Conservation (phyloP, 768 basidiomycete genomes). For the Tulasnella sp. region DNA sequence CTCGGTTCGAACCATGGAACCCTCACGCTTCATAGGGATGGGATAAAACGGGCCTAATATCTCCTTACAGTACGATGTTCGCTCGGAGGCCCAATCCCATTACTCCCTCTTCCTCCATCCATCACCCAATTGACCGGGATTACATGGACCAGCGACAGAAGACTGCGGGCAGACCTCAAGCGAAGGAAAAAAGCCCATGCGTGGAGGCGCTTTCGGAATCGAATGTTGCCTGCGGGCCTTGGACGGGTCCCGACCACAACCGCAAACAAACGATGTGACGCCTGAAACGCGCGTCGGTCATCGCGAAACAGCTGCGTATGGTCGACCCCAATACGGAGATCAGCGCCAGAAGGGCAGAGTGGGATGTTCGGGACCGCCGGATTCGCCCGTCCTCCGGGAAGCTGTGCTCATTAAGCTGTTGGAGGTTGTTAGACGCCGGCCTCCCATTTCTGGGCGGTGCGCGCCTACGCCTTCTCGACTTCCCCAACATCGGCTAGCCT, state of each 20-base stretch:
- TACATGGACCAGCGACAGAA: neutral
- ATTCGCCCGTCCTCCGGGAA: neutral
- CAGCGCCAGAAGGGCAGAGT: neutral
- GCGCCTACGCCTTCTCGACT: too few relatives aligned
- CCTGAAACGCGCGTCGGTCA: neutral
- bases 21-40: neutral
- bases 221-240: neutral
- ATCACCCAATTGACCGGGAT: neutral
- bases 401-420: neutral
- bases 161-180: constrained; percentile 8
- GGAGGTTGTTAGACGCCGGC: too few relatives aligned
- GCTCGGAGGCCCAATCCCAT: neutral
- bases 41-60: constrained; percentile 6
- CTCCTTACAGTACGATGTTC: neutral
- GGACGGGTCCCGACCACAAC: neutral
- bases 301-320: neutral
- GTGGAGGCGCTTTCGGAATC: neutral
- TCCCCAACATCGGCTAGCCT: too few relatives aligned
- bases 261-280: neutral
- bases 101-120: neutral
- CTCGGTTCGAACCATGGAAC: neutral
- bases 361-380: neutral
- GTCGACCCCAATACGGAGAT: neutral
- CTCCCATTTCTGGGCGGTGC: too few relatives aligned
- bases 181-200: neutral